A percentile compares a stretch with the other conserved stretches of the same genome.
Evolutionary conservation across 768 basidiomycete species (phyloP).

Genomic region (Heimioporus sp.): DNA sequence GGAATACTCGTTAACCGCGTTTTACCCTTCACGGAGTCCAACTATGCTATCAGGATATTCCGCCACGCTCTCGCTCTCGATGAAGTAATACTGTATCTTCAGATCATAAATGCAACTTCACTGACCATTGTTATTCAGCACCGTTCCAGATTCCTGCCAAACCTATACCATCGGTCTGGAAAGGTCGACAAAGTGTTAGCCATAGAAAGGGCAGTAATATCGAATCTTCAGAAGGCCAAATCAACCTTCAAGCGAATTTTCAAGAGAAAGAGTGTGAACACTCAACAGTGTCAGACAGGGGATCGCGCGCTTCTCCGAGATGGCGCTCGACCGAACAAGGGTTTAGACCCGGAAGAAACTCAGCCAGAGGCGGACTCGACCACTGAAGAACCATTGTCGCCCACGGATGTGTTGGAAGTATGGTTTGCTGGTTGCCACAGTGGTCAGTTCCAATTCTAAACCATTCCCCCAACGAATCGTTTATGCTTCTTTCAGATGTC

Average conservation of each 20-base stretch:
- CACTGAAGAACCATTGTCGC: background rate
- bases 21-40: conserved; percentile 66
- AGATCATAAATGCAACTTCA: background rate
- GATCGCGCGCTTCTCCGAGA: background rate
- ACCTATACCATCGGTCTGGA: conserved; percentile 49
- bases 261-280: background rate
- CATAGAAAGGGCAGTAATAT: background rate
- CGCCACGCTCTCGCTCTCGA: conserved; percentile 78
- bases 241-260: background rate
- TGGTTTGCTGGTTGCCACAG: conserved; percentile 78
- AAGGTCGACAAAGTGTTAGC: conserved; percentile 17
- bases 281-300: background rate
- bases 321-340: background rate
- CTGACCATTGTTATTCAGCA: conserved; percentile 39
- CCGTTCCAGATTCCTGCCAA: conserved; percentile 65
- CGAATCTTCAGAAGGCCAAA: background rate
- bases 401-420: conserved; percentile 66
- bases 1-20: conserved; percentile 58
- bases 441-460: conserved; percentile 41
- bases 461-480: background rate
- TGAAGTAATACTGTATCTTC: conserved; percentile 44
- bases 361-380: background rate
- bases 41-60: conserved; percentile 64
- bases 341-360: background rate
- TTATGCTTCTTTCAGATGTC: conserved; percentile 45